phyloP scores from a whole-genome alignment of 768 basidiomycete species.

The Phylloporus sp. region DNA sequence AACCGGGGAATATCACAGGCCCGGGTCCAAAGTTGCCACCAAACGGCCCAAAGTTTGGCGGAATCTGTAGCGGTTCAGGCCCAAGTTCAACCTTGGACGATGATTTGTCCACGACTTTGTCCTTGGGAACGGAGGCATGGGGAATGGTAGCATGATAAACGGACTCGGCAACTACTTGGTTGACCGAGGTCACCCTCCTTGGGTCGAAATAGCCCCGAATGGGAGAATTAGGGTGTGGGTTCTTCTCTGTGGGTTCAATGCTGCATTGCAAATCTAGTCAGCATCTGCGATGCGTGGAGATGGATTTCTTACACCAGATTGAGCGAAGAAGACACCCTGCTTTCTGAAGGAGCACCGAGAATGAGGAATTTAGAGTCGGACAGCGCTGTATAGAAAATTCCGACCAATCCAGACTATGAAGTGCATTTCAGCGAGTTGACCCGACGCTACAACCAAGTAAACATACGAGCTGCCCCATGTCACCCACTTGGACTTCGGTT shows the following conservation, averaged over 20 bases:
- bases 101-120: background rate
- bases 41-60: slow-evolving; percentile 10
- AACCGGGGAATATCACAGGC: slow-evolving; percentile 15
- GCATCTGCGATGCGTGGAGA: background rate
- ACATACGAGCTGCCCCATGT: slow-evolving; percentile 26
- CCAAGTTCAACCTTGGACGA: slow-evolving; percentile 20
- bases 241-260: slow-evolving; percentile 28
- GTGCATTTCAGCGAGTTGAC: background rate
- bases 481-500: slow-evolving; percentile 25
- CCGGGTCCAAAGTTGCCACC: slow-evolving; percentile 22
- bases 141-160: slow-evolving; percentile 24
- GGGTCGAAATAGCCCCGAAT: slow-evolving; percentile 33
- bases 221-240: slow-evolving; percentile 11
- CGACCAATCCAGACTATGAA: slow-evolving; percentile 27
- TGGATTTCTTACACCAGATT: slow-evolving; percentile 34
- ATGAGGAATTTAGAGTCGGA: slow-evolving; percentile 33
- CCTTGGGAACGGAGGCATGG: slow-evolving; percentile 14
- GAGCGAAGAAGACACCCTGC: slow-evolving; percentile 32
- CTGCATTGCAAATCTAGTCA: slow-evolving; percentile 11
- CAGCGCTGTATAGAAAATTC: slow-evolving; percentile 36
- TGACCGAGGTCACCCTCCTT: slow-evolving; percentile 27
- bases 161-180: slow-evolving; percentile 31
- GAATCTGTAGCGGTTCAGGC: slow-evolving; percentile 11
- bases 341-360: slow-evolving; percentile 31
- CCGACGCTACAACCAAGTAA: background rate